Percentiles rank a stretch among this genome's conserved stretches.
Conservation (phyloP, 176 grass and related monocot genomes). For the Tuctoria greenei region DNA sequence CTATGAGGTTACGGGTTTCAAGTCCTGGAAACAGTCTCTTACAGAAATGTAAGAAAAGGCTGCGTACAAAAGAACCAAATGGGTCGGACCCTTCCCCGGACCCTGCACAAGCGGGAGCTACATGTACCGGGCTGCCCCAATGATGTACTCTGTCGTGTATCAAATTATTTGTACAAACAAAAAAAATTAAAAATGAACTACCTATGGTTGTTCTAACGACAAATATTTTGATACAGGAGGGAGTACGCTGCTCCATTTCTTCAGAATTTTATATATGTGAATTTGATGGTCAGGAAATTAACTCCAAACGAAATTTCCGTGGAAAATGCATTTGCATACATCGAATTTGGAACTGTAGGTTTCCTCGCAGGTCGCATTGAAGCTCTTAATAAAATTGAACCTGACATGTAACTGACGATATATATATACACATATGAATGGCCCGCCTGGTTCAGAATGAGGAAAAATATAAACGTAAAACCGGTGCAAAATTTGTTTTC, state of each 20-base stretch:
- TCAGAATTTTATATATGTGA: not conserved
- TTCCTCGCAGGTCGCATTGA: not conserved
- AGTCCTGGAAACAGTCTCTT: too few relatives aligned
- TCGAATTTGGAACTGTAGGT: not conserved
- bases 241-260: not conserved
- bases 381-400: not conserved
- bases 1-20: too few relatives aligned
- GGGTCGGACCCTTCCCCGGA: too few relatives aligned
- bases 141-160: too few relatives aligned
- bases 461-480: slow-evolving; percentile 16
- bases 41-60: too few relatives aligned
- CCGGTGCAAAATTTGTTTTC: not conserved
- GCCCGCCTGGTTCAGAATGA: not conserved
- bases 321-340: not conserved
- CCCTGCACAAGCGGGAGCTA: too few relatives aligned
- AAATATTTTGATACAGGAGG: too few relatives aligned
- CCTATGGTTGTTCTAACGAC: too few relatives aligned
- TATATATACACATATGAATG: slow-evolving; percentile 1
- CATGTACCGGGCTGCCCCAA: too few relatives aligned
- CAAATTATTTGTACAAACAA: too few relatives aligned
- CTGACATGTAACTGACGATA: not conserved
- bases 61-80: too few relatives aligned
- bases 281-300: not conserved
- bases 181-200: too few relatives aligned
- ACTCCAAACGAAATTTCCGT: not conserved